Evolutionary conservation across 1,139 yeast species (phyloP).

Genomic region (Hemisphaericaspora subhashii): DNA sequence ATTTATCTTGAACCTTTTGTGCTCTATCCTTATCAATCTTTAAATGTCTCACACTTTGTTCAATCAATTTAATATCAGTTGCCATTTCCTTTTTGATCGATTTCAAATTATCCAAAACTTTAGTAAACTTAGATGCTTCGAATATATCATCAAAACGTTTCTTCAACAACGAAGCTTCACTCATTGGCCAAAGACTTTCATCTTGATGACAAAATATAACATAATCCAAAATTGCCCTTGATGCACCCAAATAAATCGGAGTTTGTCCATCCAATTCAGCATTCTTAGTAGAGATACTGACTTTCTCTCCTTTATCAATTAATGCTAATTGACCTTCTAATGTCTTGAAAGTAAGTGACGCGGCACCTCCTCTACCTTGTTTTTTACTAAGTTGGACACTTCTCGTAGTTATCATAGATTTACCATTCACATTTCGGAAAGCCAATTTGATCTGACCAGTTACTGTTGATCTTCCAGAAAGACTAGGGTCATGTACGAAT

Average conservation of each 20-base stretch:
- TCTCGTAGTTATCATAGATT: constrained; percentile 82
- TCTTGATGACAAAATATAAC: constrained; percentile 98
- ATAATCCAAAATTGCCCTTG: constrained; percentile 82
- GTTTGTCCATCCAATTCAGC: constrained; percentile 82
- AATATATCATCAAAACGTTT: constrained; percentile 95
- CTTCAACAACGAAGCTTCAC: constrained; percentile 86
- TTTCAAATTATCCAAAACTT: constrained; percentile 82
- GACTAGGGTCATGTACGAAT: constrained; percentile 89
- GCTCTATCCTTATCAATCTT: constrained; percentile 76
- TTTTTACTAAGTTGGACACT: constrained; percentile 75
- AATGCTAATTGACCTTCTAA: constrained; percentile 84
- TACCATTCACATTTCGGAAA: constrained; percentile 70
- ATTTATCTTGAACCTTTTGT: constrained; percentile 49
- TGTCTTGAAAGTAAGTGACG: constrained; percentile 75
- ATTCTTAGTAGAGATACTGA: constrained; percentile 78
- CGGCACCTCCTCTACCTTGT: constrained; percentile 30
- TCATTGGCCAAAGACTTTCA: constrained; percentile 93
- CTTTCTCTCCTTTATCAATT: constrained; percentile 62
- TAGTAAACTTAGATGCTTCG: constrained; percentile 91
- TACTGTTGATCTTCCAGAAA: constrained; percentile 73
- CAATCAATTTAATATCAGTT: constrained; percentile 69
- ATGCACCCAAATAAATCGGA: constrained; percentile 83
- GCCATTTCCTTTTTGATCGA: constrained; percentile 74
- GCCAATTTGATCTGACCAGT: constrained; percentile 90
- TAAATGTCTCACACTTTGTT: constrained; percentile 76